Base-by-base conservation (phyloP, 345 rosid genomes). In the Eucalyptus sp. region DNA sequence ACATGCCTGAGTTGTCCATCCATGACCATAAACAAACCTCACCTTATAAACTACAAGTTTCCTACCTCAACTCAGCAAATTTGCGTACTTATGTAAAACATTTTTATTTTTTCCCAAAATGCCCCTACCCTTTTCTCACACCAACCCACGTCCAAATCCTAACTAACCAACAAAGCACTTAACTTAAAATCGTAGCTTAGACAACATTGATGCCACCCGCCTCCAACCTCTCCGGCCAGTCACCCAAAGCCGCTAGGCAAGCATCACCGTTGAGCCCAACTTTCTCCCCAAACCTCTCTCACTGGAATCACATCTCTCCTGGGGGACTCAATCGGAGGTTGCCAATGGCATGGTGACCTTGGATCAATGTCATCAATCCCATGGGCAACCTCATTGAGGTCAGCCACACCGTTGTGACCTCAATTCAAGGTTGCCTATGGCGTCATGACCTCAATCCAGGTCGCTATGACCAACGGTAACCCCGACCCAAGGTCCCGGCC, bases 231-330 rank as follows among this genome's bases (percentile, higher is more conserved):
- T n/a, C 76, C 11, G 20, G 41, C 41, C 37, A 64, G 10, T 14
- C 41, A 64, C 76, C 37, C 2, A 33, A 64, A n/a, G 76, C 76
- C 10, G 41, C 76, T 64, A n/a, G 37, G 33, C 20, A 64, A 64
- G 76, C 76, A 64, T n/a, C 3, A 0, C 33, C 33, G 10, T 64
- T n/a, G 37, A n/a, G 76, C 76, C 20, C 11, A 5, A 15, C 76
- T 64, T 64, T 64, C 6, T 0, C 41, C 76, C 76, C 5, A 3
- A 15, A 4, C 41, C 76, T 64, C 41, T 64, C 76, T n/a, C 41
- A n/a, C 18, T 64, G 22, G 37, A n/a, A 64, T 0, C 37, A 15
- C 76, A n/a, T 0, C 76, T 64, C 10, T 0, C 37, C 3, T n/a
- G 2, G 76, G 41, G 76, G 37, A 64, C 76, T 64, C 18, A 16